Conservation (phyloP, 805 yeast species). For the Geotrichum ghanense region DNA sequence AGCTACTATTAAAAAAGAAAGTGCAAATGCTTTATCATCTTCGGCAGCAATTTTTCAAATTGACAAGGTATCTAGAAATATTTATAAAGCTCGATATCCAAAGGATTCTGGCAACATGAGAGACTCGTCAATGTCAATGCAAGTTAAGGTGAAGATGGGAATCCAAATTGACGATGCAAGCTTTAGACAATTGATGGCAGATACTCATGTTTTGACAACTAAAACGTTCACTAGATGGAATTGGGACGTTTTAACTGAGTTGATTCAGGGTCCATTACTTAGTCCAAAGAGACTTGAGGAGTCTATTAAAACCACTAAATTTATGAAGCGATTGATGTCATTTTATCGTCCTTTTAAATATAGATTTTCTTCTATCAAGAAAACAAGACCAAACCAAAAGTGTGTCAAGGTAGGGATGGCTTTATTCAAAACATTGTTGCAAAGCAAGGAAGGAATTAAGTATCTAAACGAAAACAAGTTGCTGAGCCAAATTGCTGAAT, state of each 20-base stretch:
- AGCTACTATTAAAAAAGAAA: constrained; percentile 14
- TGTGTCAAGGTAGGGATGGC: constrained; percentile 68
- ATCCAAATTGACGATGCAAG: constrained; percentile 49
- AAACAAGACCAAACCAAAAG: constrained; percentile 38
- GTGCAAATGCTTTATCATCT: constrained; percentile 17
- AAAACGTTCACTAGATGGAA: constrained; percentile 82
- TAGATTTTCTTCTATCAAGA: constrained; percentile 50
- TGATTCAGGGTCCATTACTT: constrained; percentile 77
- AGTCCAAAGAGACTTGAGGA: constrained; percentile 70
- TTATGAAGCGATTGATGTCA: constrained; percentile 71
- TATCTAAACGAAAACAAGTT: constrained; percentile 64
- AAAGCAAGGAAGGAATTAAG: constrained; percentile 52
- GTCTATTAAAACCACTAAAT: constrained; percentile 64
- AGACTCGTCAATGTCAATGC: constrained; percentile 5
- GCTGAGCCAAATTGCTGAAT: constrained; percentile 79
- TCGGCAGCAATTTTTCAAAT: constrained; percentile 35
- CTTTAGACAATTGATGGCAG: constrained; percentile 51
- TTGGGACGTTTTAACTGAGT: constrained; percentile 60
- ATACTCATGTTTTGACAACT: constrained; percentile 62
- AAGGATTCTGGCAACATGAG: background rate
- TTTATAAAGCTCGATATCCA: constrained; percentile 13
- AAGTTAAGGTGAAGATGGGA: constrained; percentile 25
- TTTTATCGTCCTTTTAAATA: constrained; percentile 88
- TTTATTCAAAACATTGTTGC: constrained; percentile 52
- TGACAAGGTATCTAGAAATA: constrained; percentile 25